Percentiles rank a stretch among this genome's conserved stretches.
phyloP scores from a whole-genome alignment of 495 filamentous ascomycete species.

The Penicillium cinerascens region DNA sequence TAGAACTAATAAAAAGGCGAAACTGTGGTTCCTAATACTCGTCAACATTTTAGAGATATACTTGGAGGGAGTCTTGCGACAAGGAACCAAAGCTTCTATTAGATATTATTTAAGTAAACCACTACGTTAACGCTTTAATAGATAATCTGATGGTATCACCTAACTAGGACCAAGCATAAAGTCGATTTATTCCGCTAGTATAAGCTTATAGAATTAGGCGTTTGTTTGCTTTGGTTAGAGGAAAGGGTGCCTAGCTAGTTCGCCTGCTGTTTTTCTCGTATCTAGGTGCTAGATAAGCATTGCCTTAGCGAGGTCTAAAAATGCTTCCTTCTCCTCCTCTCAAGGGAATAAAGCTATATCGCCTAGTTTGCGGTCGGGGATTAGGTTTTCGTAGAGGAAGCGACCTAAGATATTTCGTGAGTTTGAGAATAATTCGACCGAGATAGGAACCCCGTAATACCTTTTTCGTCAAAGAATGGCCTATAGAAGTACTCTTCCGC shows the following conservation, averaged over 20 bases:
- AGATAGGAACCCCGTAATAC: slow-evolving; percentile 21
- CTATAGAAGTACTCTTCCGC: slow-evolving; percentile 37
- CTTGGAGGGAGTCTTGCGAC: too few species aligned
- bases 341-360: slow-evolving; percentile 29
- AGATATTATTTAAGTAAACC: too few species aligned
- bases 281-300: slow-evolving; percentile 41
- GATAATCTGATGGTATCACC: too few species aligned
- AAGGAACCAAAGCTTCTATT: too few species aligned
- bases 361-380: slow-evolving; percentile 31
- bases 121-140: too few species aligned
- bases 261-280: slow-evolving; percentile 32
- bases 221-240: slow-evolving; percentile 33
- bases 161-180: too few species aligned
- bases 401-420: slow-evolving; percentile 32
- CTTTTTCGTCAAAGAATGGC: slow-evolving; percentile 37
- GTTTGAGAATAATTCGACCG: slow-evolving; percentile 22
- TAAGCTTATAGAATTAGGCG: slow-evolving; percentile 24
- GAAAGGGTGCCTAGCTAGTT: slow-evolving; percentile 36
- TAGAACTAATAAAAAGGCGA: too few species aligned
- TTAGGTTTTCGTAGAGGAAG: slow-evolving; percentile 35
- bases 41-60: too few species aligned
- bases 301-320: slow-evolving; percentile 38
- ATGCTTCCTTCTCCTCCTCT: slow-evolving; percentile 39
- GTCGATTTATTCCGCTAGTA: too few species aligned
- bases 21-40: too few species aligned